Base-by-base conservation (phyloP, 495 filamentous ascomycete genomes). In the Hypoxylon crocopeplum region DNA sequence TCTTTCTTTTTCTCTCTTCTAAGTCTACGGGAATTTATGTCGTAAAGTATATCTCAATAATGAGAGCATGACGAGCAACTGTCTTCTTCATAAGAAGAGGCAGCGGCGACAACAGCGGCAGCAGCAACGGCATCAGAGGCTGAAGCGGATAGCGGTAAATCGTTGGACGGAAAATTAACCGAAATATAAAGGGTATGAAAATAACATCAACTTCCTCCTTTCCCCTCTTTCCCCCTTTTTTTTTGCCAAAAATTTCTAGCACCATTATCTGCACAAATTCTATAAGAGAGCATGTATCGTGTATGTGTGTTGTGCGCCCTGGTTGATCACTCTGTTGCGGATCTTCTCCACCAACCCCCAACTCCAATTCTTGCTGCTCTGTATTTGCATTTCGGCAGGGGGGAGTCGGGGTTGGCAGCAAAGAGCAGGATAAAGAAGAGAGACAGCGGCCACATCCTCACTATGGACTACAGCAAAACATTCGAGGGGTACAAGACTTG, bases 171-270 rank as follows among this genome's bases (percentile, higher is more conserved):
- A 46, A 48, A 46, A 48, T 47, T 64, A 67, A 59, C 39, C 34
- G 16, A 48, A 42, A 48, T 7, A 54, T 33, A 55, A 63, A 70
- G 68, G 68, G 68, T 70, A 70, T 70, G 68, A 67, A 51, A 60
- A 68, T 63, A 68, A 67, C 68, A 70, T 61, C 64, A 59, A 70
- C 39, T 41, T 60, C 48, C 49, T 36, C 33, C 44, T 46, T 32
- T 46, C 48, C 48, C 33, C 20, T 39, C 44, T 19, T 16, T 36
- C 33, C 27, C 39, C 10, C 37, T 27, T 48, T 47, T 59, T 58
- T 27, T 48, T 47, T 59, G 55, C 45, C 53, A 48, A 44, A 46
- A 34, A 46, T 46, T 55, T 58, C 42, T 44, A 62, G 30, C 64
- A 66, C 51, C 22, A 60, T 66, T 51, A 49, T 66, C 45, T 53